These are phyloP conservation scores for Hymenoscyphus albidus DNA, from an alignment of 2,329 filamentous ascomycete species.

Conservation along the genomic window DNA sequence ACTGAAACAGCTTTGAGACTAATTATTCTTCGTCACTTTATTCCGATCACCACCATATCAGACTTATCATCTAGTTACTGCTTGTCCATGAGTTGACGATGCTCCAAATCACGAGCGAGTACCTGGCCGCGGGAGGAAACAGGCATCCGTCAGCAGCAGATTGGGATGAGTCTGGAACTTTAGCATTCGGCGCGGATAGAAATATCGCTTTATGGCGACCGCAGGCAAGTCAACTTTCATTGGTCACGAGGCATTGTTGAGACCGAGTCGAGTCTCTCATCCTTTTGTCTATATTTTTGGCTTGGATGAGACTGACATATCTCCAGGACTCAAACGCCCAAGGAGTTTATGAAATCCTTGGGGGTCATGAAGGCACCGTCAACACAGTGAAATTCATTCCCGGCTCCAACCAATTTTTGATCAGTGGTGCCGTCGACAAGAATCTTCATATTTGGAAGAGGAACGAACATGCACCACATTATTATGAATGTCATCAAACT, in stretches of 20 bases:
- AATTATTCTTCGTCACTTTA: neutral
- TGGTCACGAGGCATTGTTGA: conserved; percentile 2
- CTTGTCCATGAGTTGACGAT: conserved; percentile 21
- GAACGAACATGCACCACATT: conserved; percentile 27
- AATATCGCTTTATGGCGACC: conserved; percentile 89
- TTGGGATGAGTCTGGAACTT: conserved; percentile 70
- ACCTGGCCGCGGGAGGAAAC: conserved; percentile 71
- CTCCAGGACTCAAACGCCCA: conserved; percentile 23
- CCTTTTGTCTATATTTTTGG: neutral
- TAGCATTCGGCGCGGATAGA: conserved; percentile 86
- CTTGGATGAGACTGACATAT: conserved; percentile 2
- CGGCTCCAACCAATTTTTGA: conserved; percentile 53
- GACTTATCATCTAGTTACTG: neutral
- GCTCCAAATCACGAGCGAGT: conserved; percentile 27
- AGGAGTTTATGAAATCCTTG: conserved; percentile 65
- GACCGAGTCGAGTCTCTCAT: neutral
- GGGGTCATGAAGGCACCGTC: conserved; percentile 74
- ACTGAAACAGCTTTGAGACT: neutral
- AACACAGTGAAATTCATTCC: conserved; percentile 79
- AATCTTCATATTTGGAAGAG: conserved; percentile 70
- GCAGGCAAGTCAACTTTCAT: conserved; percentile 46
- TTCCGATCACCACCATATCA: neutral
- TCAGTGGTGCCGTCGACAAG: conserved; percentile 81
- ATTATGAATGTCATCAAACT: conserved; percentile 46
- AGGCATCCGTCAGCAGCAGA: conserved; percentile 85